These are phyloP conservation scores for Beauveria scarabaeidicola DNA, from an alignment of 2,329 filamentous ascomycete species.

Conservation along the genomic window DNA sequence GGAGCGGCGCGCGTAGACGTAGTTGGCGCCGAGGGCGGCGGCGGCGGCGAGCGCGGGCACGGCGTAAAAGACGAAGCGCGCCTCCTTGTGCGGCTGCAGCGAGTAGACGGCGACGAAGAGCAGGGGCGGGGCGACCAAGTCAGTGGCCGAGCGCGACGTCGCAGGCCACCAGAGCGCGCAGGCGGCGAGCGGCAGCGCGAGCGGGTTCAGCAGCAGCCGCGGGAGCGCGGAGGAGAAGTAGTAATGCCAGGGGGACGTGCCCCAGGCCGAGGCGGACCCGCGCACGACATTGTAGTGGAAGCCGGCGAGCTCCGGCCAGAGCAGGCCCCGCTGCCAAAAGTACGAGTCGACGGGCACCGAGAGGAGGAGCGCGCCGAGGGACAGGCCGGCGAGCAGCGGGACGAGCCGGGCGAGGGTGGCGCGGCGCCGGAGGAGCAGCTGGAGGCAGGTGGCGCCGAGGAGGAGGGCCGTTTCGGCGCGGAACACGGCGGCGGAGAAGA, in stretches of 20 bases:
- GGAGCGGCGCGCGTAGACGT: constrained; percentile 55
- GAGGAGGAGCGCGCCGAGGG: constrained; percentile 55
- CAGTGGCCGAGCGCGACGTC: constrained; percentile 33
- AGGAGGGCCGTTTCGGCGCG: constrained; percentile 82
- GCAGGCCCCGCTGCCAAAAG: constrained; percentile 71
- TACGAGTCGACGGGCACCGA: constrained; percentile 79
- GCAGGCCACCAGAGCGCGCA: constrained; percentile 42
- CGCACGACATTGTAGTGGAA: constrained; percentile 89
- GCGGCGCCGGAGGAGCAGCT: constrained; percentile 50
- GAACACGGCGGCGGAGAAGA: constrained; percentile 75
- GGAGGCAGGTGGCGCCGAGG: constrained; percentile 57
- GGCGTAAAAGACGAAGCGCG: constrained; percentile 86
- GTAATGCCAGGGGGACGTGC: constrained; percentile 73
- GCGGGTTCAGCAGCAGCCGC: constrained; percentile 73
- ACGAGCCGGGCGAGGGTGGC: constrained; percentile 51
- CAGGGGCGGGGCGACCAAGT: constrained; percentile 56
- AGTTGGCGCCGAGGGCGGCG: constrained; percentile 64
- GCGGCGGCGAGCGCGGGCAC: constrained; percentile 73
- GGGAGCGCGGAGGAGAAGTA: constrained; percentile 80
- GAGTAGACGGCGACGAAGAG: constrained; percentile 75
- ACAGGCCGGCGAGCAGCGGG: constrained; percentile 56
- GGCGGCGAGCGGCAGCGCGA: constrained; percentile 48
- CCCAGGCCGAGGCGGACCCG: constrained; percentile 80
- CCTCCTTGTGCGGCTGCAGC: constrained; percentile 88
- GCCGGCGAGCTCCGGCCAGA: constrained; percentile 85